Base-by-base conservation (phyloP, 2,329 filamentous ascomycete genomes). In the Hypomyces rosellus region DNA sequence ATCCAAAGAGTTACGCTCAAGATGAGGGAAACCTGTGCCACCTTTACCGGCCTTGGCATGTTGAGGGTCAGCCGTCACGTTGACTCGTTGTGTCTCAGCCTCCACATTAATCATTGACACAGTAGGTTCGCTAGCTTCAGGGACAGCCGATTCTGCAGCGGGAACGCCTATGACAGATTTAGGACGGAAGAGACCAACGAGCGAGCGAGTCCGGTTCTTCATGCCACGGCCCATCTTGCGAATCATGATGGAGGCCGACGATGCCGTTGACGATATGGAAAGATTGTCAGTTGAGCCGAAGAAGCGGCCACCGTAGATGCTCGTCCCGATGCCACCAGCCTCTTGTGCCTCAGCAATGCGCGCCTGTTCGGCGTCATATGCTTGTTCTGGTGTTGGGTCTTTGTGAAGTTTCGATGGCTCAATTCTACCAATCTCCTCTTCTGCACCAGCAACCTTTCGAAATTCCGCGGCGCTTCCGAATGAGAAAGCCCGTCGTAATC, bases 181-280 rank as follows among this genome's bases (percentile, higher is more conserved):
- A 0, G 93, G 92, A 55, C 93, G 80, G 74, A 99, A 99, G 7
- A 99, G 76, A 22, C 93, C 93, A 58, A 95, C 95, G 48, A 99
- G 81, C 20, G 91, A 96, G 44, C 91, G 81, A 15, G 86, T 87
- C 46, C 89, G 86, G 70, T 93, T 95, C 78, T 96, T 97, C 83
- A 97, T 87, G n/a, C 92, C 91, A 57, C 90, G 89, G 50, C 93
- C 93, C 93, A 99, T 99, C 74, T 99, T 99, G 48, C 93, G 84
- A 58, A 99, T 87, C 89, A 95, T 95, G 60, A 95, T 84, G 30
- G 89, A 95, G 34, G 89, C 89, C 16, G 89, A 95, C 6, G 89
- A 95, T 16, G 89, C 89, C 9, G 89, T 95, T 4, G 89, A 95
- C 1, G 88, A 92, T 56, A 95, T 89, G 13, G 89, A 95, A 41